phyloP scores from a whole-genome alignment of 2,329 filamentous ascomycete species.

The Fonsecaea erecta region DNA sequence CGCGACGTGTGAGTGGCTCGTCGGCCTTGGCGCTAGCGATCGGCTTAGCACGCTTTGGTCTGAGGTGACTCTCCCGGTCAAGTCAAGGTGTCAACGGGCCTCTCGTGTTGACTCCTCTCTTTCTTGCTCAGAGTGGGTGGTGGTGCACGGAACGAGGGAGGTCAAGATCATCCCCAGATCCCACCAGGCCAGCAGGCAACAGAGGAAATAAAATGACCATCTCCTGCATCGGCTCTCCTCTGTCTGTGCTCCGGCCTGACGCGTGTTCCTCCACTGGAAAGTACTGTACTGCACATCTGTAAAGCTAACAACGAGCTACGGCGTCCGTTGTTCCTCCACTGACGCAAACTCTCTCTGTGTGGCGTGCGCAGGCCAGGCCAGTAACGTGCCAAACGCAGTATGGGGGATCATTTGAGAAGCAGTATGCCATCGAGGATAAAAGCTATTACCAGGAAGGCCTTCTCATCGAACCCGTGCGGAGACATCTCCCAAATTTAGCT shows the following conservation, averaged over 20 bases:
- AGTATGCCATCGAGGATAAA: not conserved
- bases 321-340: not conserved
- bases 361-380: not conserved
- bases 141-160: not conserved
- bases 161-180: not conserved
- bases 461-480: not conserved
- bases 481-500: not conserved
- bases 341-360: not conserved
- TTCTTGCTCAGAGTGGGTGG: not conserved
- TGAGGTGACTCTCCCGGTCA: too few relatives aligned
- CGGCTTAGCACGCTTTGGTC: conserved; percentile 3
- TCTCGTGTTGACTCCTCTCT: not conserved
- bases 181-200: not conserved
- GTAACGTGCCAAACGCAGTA: not conserved
- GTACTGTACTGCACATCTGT: not conserved
- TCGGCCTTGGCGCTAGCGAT: conserved; percentile 29
- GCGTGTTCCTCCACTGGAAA: not conserved
- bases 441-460: not conserved
- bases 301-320: not conserved
- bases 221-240: not conserved
- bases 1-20: conserved; percentile 26
- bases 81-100: too few relatives aligned
- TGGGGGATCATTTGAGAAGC: not conserved
- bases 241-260: not conserved
- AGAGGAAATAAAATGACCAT: not conserved